Base-by-base conservation (phyloP, 371 early-diverging fungal species). In the Catenaria anguillulae region DNA sequence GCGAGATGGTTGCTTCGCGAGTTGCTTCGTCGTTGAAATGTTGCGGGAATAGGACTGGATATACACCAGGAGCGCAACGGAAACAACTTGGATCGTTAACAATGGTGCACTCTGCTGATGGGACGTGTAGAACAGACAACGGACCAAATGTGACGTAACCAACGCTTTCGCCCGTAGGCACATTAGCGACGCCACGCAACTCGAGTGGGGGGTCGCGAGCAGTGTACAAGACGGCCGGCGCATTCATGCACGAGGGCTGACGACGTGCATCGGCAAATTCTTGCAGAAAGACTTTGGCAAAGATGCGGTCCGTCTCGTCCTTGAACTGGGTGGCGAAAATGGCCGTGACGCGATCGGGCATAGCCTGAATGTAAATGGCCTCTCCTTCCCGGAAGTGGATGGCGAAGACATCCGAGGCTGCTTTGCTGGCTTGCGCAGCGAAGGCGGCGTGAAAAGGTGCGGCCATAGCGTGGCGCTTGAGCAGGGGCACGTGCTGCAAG, bases 191-290 rank as follows among this genome's bases (percentile, higher is more conserved):
- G 62, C 86, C 85, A 61, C 91, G 85, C 60, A 97, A 81, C 71
- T 97, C 97, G 70, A 92, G 72, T 48, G 97, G 96, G 34, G 94
- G 90, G 62, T 94, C 97, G 63, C 90, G 88, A 62, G 80, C 80
- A 35, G 87, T 83, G 75, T 91, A 97, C 48, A 93, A 73, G 8
- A 95, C 97, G 73, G 92, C 94, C 37, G 98, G 98, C 12, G 97
- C 93, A 66, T 90, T 90, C 71, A 92, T 93, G 61, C 91, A 80
- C 36, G 82, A 77, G 48, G 87, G 85, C 67, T 85, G 88, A 67
- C 93, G 84, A 50, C 98, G 81, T 26, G 93, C 96, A 76, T 98
- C 98, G 10, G 93, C 94, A 73, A 96, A 98, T 83, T 98, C 98
- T 84, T 97, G 96, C 68, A 97, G 75, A 71, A 98, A 98, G 55